phyloP scores from a whole-genome alignment of 2,329 filamentous ascomycete species.

The Diaporthe helianthi region DNA sequence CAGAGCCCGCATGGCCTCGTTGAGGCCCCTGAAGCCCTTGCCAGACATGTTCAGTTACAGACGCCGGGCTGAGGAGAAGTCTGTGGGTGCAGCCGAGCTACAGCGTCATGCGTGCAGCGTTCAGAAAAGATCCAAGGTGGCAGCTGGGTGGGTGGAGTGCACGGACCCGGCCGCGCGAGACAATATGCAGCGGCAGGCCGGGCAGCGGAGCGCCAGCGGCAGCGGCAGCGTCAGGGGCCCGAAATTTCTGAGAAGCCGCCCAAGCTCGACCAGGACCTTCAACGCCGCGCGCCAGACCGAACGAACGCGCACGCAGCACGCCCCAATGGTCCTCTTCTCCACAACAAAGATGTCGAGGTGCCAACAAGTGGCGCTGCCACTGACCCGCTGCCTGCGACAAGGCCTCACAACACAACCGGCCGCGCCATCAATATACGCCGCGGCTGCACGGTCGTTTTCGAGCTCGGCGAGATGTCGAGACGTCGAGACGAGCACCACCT shows the following conservation, averaged over 20 bases:
- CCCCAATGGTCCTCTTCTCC: conserved; percentile 33
- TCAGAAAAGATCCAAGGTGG: conserved; percentile 32
- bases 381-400: conserved; percentile 61
- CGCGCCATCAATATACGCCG: conserved; percentile 46
- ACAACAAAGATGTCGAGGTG: conserved; percentile 61
- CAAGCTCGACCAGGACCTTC: conserved; percentile 4
- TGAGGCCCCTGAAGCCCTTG: conserved; percentile 57
- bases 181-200: conserved; percentile 9
- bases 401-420: conserved; percentile 42
- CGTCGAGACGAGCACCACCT: conserved; percentile 44
- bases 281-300: conserved; percentile 28
- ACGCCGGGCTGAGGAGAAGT: not conserved
- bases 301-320: conserved; percentile 31
- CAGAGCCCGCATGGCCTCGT: conserved; percentile 60
- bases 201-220: conserved; percentile 5
- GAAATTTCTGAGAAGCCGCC: conserved; percentile 40
- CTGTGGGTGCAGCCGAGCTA: not conserved
- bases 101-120: not conserved
- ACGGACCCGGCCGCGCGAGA: conserved; percentile 30
- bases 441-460: conserved; percentile 45
- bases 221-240: conserved; percentile 31
- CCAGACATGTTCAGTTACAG: conserved; percentile 49
- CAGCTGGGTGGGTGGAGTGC: conserved; percentile 14
- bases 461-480: conserved; percentile 46
- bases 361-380: conserved; percentile 64